Evolutionary conservation across 768 basidiomycete genomes (phyloP).

Genomic region (Filobasidium floriforme): DNA sequence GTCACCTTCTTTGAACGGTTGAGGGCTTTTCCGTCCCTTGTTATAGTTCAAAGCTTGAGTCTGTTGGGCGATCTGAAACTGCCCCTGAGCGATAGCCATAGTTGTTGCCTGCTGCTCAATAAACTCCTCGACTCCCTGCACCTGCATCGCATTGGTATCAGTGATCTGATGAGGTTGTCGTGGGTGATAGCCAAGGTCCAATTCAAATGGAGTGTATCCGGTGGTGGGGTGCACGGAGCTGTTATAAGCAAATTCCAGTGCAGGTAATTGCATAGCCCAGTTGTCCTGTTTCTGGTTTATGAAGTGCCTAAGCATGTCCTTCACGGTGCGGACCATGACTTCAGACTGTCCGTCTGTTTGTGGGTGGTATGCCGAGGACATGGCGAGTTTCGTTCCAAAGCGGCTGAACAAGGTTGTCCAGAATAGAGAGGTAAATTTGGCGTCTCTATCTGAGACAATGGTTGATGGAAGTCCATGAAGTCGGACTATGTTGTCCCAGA

Average conservation of each 20-base stretch:
- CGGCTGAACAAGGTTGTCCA: no score
- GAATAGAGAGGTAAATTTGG: constrained; percentile 48
- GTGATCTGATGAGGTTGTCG: background rate
- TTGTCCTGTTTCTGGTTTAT: constrained; percentile 38
- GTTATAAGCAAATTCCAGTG: constrained; percentile 46
- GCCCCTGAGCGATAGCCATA: background rate
- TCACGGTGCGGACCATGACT: constrained; percentile 3
- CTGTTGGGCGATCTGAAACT: background rate
- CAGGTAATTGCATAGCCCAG: constrained; percentile 43
- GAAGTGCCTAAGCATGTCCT: constrained; percentile 7
- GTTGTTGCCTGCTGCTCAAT: background rate
- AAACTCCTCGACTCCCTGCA: background rate
- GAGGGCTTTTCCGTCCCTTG: background rate
- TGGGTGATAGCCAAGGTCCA: constrained; percentile 41
- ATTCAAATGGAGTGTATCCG: constrained; percentile 43
- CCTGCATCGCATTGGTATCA: constrained; percentile 1
- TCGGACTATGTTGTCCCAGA: no score
- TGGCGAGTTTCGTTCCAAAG: no score
- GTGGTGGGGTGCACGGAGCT: constrained; percentile 36
- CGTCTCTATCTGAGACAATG: constrained; percentile 49
- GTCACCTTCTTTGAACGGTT: background rate
- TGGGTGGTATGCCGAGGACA: no score
- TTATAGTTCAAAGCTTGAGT: background rate
- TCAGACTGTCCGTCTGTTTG: constrained; percentile 7
- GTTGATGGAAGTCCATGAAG: constrained; percentile 43